A percentile compares a stretch with the other conserved stretches of the same genome.
Evolutionary conservation across 768 basidiomycete genomes (phyloP).

Genomic region (Boletus pseudopeckii): DNA sequence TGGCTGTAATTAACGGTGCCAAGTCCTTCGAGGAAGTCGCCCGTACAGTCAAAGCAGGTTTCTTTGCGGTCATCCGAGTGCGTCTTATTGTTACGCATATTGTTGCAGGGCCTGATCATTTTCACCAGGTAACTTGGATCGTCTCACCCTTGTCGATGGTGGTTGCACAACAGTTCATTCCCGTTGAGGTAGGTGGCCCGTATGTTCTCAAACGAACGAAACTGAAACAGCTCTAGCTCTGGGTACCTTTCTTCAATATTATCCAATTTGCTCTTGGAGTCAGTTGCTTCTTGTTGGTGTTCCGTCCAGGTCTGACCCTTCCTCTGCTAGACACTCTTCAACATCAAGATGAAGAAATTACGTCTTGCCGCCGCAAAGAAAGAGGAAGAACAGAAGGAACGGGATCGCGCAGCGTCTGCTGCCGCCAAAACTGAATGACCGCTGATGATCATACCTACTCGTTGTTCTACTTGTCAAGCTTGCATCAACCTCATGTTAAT

Average conservation of each 20-base stretch:
- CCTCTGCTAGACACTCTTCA: constrained; percentile 60
- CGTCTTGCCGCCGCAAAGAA: constrained; percentile 53
- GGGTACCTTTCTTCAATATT: constrained; percentile 85
- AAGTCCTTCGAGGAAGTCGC: constrained; percentile 59
- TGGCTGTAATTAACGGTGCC: constrained; percentile 84
- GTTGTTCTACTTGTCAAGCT: neutral
- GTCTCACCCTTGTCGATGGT: constrained; percentile 71
- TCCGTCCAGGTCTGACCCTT: neutral
- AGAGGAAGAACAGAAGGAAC: constrained; percentile 39
- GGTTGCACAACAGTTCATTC: constrained; percentile 76
- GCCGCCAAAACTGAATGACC: constrained; percentile 16
- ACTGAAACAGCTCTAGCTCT: constrained; percentile 48
- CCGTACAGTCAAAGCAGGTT: constrained; percentile 67
- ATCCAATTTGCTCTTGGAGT: constrained; percentile 77
- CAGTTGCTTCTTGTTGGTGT: constrained; percentile 25
- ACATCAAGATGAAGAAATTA: constrained; percentile 64
- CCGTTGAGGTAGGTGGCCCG: constrained; percentile 56
- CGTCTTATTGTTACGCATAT: constrained; percentile 15
- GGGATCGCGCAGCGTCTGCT: constrained; percentile 25
- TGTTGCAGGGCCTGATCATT: neutral
- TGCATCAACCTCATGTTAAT: constrained; percentile 13
- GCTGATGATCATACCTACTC: constrained; percentile 14
- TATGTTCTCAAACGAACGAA: neutral
- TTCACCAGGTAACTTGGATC: constrained; percentile 68
- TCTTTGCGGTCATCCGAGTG: constrained; percentile 72